Evolutionary conservation across 768 basidiomycete genomes (phyloP), one percentile per base, ranked within the genome.

Genomic region (Albatrellus ellisii): DNA sequence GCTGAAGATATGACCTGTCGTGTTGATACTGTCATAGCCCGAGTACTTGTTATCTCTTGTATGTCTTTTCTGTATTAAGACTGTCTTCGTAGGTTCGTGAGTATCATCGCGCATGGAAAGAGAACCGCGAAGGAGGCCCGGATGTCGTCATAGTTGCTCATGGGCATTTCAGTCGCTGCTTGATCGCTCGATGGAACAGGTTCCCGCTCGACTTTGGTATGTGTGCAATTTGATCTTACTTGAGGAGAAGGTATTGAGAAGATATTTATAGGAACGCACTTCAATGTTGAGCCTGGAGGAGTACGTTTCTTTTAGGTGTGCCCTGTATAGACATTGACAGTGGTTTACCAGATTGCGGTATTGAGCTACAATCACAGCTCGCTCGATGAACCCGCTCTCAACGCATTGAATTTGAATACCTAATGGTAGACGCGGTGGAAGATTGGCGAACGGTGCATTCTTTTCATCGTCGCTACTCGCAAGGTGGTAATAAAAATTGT

Each of bases 101-200:
- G 53, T 73, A 81, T 54, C 85, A 89, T 52, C 68, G 69, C 42
- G 58, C 71, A 51, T 86, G 81, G 57, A 65, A 72, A 35, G 82
- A 86, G 51, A 72, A 80, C 36, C 75, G 75, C 1, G 62, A 68
- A 14, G 69, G 78, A 41, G 69, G 72, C 17, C 72, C 83, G 17
- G 89, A 95, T 52, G 79, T 90, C 8, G 70, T 92, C 45, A 81
- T 98, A 53, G 76, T 97, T 46, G 86, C 89, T 1, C 92, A 97
- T 59, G 90, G 84, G 1, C 83, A 90, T 59, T 78, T 84, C 58
- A 85, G 72, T 41, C 73, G 83, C 29, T 71, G 73, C 36, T 65
- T 89, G 51, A 81, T 91, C 41, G 66, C 86, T 11, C 79, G 89
- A 36, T 94, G 89, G 89, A 74, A 84, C 47, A 61, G 70, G 20